Evolutionary conservation across 768 basidiomycete genomes (phyloP), one percentile per base, ranked within the genome.

Genomic region (Pleurotus djamor): DNA sequence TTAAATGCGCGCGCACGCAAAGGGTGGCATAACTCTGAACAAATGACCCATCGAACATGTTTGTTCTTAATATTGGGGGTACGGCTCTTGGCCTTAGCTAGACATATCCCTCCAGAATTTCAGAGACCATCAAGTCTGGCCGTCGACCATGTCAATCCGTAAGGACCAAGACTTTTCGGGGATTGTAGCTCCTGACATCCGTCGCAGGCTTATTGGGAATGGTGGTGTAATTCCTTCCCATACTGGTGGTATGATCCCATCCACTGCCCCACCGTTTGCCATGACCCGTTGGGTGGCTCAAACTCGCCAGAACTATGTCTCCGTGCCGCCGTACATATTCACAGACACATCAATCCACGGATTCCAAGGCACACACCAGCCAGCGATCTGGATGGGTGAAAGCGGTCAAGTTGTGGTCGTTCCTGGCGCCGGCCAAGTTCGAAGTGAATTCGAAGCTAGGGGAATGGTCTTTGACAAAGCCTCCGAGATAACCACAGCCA

Each of bases 341-440:
- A 81, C 83, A 0, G 63, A 59, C 14, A 61, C 62, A 8, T 57
- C 59, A 4, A 77, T 86, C 10, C 80, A 84, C 49, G 85, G 85
- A 1, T 85, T 87, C 63, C 76, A 83, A 48, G 86, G 82, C 12
- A 86, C 85, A 0, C 85, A 85, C 59, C 85, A 84, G 61, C 84
- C 85, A 16, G 85, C 86, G 2, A 86, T 87, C 34, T 86, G 85
- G 85, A 86, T 87, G 85, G 85, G 80, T 28, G 83, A 83, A 63
- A 82, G 79, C 51, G 83, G 76, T 1, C 75, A 77, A 57, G 78
- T 78, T 8, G 68, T 75, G 12, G 69, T 84, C 52, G 71, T 72
- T 17, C 83, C 83, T 13, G 83, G 83, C 10, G 48, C 58, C 3
- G 61, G 60, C 28, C 44, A 65, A 7, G 74, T 91, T 1, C 77